phyloP scores from a whole-genome alignment of 805 yeast species.

The Candida awuae region DNA sequence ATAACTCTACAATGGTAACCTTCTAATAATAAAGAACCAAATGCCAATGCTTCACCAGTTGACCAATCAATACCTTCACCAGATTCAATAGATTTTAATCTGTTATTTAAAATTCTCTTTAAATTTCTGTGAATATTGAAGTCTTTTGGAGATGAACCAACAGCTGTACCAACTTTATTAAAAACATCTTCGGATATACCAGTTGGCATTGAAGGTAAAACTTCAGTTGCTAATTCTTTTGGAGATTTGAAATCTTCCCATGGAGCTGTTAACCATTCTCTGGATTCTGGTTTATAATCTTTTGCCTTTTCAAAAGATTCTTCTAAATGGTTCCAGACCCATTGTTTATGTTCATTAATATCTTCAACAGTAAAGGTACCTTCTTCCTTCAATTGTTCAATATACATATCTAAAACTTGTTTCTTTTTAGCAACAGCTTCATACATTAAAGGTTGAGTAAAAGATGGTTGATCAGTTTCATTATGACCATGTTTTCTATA shows the following conservation, averaged over 20 bases:
- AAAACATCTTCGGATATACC: conserved; percentile 66
- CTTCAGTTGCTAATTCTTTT: conserved; percentile 90
- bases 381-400: conserved; percentile 70
- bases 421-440: conserved; percentile 81
- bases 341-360: conserved; percentile 89
- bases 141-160: conserved; percentile 78
- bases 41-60: conserved; percentile 98
- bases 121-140: conserved; percentile 92
- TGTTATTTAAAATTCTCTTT: conserved; percentile 83
- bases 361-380: conserved; percentile 86
- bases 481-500: conserved; percentile 99
- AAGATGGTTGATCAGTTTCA: conserved; percentile 98
- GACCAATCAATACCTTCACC: conserved; percentile 99
- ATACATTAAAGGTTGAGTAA: conserved; percentile 98
- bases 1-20: conserved; percentile 96
- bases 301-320: conserved; percentile 82
- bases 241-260: conserved; percentile 99
- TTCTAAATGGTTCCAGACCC: conserved; percentile 96
- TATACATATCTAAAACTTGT: conserved; percentile 81
- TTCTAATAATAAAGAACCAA: conserved; percentile 84
- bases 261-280: conserved; percentile 98
- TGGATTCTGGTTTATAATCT: conserved; percentile 81
- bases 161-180: conserved; percentile 68
- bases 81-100: conserved; percentile 71
- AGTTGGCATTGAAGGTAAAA: conserved; percentile 94